Conservation (phyloP, 805 yeast species). For the Clavispora phyllophila region DNA sequence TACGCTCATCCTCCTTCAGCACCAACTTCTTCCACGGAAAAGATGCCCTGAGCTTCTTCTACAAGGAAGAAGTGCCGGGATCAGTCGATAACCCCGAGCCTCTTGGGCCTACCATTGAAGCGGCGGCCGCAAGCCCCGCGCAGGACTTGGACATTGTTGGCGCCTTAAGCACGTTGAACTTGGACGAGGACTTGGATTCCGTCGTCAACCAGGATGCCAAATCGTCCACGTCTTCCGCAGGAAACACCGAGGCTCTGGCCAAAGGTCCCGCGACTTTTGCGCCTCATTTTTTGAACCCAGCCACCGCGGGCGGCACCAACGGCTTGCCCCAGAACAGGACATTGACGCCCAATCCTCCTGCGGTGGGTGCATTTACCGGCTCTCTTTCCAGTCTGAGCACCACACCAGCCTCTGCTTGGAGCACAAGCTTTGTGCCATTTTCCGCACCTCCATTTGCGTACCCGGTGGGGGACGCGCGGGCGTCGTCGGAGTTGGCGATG, state of each 20-base stretch:
- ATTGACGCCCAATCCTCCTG: constrained; percentile 24
- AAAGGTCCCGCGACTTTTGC: neutral
- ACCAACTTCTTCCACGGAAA: constrained; percentile 9
- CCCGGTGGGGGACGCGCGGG: constrained; percentile 9
- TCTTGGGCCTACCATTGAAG: neutral
- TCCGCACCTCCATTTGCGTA: constrained; percentile 35
- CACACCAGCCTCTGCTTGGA: constrained; percentile 37
- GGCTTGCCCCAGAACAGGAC: constrained; percentile 9
- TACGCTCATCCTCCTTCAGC: constrained; percentile 21
- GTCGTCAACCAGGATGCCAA: neutral
- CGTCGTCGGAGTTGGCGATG: constrained; percentile 14
- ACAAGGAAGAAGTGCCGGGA: constrained; percentile 17
- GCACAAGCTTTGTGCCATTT: constrained; percentile 26
- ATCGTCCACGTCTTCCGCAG: neutral
- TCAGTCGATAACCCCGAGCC: neutral
- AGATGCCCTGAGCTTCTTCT: constrained; percentile 18
- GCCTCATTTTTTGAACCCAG: neutral
- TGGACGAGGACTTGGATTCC: constrained; percentile 33
- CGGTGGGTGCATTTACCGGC: constrained; percentile 15
- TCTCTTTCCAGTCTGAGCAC: constrained; percentile 15
- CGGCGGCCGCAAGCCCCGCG: constrained; percentile 6
- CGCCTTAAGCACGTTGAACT: constrained; percentile 42
- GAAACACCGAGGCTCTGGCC: neutral
- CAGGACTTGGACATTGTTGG: constrained; percentile 41
- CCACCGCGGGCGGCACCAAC: neutral